Evolutionary conservation across 257 asterid genomes (phyloP).

Genomic region (Fraxinus pennsylvanica): DNA sequence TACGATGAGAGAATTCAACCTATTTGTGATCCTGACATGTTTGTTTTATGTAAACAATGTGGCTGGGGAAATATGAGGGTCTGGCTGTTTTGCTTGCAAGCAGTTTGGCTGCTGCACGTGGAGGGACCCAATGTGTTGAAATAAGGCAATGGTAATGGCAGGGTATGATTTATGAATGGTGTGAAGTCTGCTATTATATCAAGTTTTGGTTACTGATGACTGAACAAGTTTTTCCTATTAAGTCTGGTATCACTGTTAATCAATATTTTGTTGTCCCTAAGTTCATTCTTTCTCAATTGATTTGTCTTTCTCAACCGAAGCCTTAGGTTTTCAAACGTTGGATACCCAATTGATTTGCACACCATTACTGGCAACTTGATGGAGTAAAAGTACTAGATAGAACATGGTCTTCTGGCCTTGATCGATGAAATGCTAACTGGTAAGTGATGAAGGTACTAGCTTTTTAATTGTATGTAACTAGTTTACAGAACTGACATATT

Average conservation of each 20-base stretch:
- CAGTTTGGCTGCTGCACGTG: not conserved
- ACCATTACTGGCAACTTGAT: too few relatives aligned
- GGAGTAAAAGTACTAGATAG: constrained; percentile 24
- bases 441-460: constrained; percentile 26
- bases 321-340: too few relatives aligned
- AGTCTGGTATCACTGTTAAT: not conserved
- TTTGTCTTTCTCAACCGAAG: too few relatives aligned
- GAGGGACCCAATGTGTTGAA: not conserved
- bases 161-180: not conserved
- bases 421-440: constrained; percentile 87
- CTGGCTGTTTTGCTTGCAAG: not conserved
- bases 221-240: not conserved
- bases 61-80: not conserved
- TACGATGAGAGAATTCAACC: not conserved
- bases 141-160: not conserved
- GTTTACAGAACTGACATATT: constrained; percentile 25
- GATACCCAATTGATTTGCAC: too few relatives aligned
- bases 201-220: not conserved
- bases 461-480: constrained; percentile 8
- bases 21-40: not conserved
- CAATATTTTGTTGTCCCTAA: not conserved
- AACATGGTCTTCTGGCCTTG: constrained; percentile 71
- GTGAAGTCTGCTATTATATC: not conserved
- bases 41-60: not conserved
- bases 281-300: not conserved